These are phyloP conservation scores for Kazachstania bromeliacearum DNA, from an alignment of 805 yeast species.

Conservation along the genomic window DNA sequence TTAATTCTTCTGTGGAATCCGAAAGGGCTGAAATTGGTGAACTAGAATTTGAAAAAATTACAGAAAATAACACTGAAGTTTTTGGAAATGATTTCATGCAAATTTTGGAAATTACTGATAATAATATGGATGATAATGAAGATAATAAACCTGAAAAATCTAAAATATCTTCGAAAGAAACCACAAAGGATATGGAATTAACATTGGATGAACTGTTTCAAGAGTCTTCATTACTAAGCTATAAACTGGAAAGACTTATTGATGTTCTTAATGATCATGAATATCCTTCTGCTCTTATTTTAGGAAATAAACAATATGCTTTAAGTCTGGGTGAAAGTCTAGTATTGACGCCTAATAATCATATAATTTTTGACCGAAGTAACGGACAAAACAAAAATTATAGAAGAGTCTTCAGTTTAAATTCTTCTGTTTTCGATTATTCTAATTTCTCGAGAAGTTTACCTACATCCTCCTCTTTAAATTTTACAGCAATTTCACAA, in stretches of 20 bases:
- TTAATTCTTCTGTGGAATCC: background rate
- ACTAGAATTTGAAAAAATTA: conserved; percentile 26
- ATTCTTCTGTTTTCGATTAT: background rate
- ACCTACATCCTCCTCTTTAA: background rate
- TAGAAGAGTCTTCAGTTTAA: background rate
- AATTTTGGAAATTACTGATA: conserved; percentile 13
- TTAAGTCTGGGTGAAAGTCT: conserved; percentile 2
- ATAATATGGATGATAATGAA: conserved; percentile 1
- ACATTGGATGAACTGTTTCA: conserved; percentile 16
- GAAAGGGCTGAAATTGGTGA: conserved; percentile 19
- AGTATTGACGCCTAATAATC: background rate
- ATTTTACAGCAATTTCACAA: background rate
- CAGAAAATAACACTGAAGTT: conserved; percentile 24
- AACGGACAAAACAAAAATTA: background rate
- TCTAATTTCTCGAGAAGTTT: background rate
- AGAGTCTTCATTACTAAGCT: conserved; percentile 17
- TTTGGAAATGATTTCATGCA: conserved; percentile 25
- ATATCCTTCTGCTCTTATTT: conserved; percentile 14
- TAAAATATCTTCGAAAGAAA: background rate
- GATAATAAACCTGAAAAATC: background rate
- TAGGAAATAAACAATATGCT: conserved; percentile 14
- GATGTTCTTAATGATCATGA: conserved; percentile 21
- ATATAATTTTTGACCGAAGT: background rate
- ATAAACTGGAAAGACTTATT: conserved; percentile 18
- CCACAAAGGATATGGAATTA: conserved; percentile 3